phyloP scores from a whole-genome alignment of 2,329 filamentous ascomycete species.

The Xylariaceae sp. region DNA sequence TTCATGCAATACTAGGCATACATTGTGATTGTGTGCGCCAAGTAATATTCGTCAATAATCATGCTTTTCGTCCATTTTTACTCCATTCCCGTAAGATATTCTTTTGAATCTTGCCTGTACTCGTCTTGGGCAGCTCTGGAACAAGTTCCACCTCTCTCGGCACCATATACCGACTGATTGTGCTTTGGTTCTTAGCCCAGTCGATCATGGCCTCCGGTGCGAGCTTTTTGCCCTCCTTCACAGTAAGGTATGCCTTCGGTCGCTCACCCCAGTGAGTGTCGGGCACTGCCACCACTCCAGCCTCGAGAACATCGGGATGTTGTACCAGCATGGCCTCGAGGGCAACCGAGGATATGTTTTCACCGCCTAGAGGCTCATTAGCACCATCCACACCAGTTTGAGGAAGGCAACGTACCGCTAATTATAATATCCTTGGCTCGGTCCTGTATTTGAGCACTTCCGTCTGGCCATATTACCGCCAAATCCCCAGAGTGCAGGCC shows the following conservation, averaged over 20 bases:
- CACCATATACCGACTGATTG: slow-evolving; percentile 89
- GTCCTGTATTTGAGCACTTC: slow-evolving; percentile 87
- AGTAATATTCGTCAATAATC: too few relatives aligned
- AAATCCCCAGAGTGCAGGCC: slow-evolving; percentile 86
- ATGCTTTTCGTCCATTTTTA: slow-evolving; percentile 33
- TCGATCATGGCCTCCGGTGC: slow-evolving; percentile 67
- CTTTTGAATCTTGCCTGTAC: slow-evolving; percentile 95
- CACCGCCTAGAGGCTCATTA: too few relatives aligned
- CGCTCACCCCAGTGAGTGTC: slow-evolving; percentile 93
- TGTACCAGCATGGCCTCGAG: slow-evolving; percentile 85
- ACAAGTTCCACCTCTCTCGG: slow-evolving; percentile 71
- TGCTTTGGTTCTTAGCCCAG: slow-evolving; percentile 79
- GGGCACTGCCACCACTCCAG: slow-evolving; percentile 80
- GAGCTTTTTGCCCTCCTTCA: slow-evolving; percentile 61
- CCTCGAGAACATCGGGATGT: slow-evolving; percentile 86
- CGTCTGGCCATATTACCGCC: slow-evolving; percentile 89
- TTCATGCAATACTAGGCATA: too few relatives aligned
- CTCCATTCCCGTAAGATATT: slow-evolving; percentile 88
- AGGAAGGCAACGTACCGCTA: slow-evolving; percentile 57
- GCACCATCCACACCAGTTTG: too few relatives aligned
- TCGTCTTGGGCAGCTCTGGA: slow-evolving; percentile 89
- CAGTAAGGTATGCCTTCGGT: slow-evolving; percentile 90
- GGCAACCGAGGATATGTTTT: slow-evolving; percentile 94
- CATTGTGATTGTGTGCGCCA: too few relatives aligned
- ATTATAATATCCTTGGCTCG: slow-evolving; percentile 98